Percentiles rank a stretch among this genome's conserved stretches.
Evolutionary conservation across 805 yeast genomes (phyloP).

Genomic region (Pichia eremophila): DNA sequence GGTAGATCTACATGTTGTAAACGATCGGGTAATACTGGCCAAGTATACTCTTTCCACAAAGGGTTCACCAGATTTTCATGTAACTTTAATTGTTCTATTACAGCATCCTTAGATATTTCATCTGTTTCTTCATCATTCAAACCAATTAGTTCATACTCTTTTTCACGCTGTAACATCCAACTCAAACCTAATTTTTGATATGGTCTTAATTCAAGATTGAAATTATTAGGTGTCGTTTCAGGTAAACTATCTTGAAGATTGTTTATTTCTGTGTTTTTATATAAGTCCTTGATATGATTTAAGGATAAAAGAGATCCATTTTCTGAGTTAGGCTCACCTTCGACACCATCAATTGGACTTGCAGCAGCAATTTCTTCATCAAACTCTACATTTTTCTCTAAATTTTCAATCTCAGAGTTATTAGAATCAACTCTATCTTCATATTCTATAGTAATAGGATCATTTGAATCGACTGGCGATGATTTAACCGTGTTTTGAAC

Average conservation of each 20-base stretch:
- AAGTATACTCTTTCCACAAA: conserved; percentile 67
- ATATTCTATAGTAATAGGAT: conserved; percentile 30
- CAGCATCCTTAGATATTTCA: conserved; percentile 16
- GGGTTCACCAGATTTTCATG: conserved; percentile 62
- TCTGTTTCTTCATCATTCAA: conserved; percentile 17
- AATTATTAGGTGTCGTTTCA: conserved; percentile 48
- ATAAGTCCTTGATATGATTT: conserved; percentile 70
- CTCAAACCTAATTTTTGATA: conserved; percentile 81
- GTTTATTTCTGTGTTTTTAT: conserved; percentile 50
- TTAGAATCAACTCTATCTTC: conserved; percentile 38
- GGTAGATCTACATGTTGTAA: background rate
- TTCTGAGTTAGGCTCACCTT: background rate
- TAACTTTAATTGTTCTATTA: conserved; percentile 15
- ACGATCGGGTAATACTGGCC: conserved; percentile 43
- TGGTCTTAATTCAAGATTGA: conserved; percentile 51
- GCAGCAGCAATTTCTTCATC: background rate
- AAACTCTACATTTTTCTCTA: conserved; percentile 7
- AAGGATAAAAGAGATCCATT: conserved; percentile 31
- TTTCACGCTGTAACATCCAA: conserved; percentile 83
- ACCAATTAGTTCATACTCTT: conserved; percentile 42
- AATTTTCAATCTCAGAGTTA: conserved; percentile 14
- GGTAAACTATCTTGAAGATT: conserved; percentile 45
- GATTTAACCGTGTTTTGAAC: background rate
- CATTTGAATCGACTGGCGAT: too few relatives aligned
- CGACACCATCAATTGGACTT: background rate